Evolutionary conservation across 108 stramenopile species (phyloP), one percentile per base, ranked within the genome.

Genomic region (Craspedostauros australis): DNA sequence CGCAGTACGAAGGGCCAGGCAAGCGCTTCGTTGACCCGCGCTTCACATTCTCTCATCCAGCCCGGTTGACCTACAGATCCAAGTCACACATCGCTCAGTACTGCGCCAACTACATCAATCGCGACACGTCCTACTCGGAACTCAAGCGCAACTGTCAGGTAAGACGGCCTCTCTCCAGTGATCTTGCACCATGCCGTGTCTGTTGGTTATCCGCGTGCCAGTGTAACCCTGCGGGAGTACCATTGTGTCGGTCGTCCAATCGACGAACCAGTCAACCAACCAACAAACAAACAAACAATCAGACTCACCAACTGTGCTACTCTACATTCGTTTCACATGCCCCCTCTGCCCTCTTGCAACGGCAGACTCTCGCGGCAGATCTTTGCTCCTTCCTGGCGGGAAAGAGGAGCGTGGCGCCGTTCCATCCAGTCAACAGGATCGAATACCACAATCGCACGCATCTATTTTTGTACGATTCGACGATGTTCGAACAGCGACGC

Each of bases 331-430:
- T 0, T 12, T 52, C 2, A 64, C 54, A 19, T 64, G 62, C 31
- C n/a, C n/a, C n/a, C n/a, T n/a, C n/a, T n/a, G n/a, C n/a, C n/a
- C n/a, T n/a, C n/a, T n/a, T n/a, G n/a, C n/a, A n/a, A n/a, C n/a
- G n/a, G n/a, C 84, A 86, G 54, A 82, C 80, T 5, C 71, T 86
- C 39, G 72, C 78, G 26, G 84, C 84, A 2, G 84, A 86, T 60
- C 39, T 79, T 12, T 80, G 75, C 50, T 38, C 67, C 45, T 79
- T 86, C 44, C 48, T 86, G 40, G 69, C 64, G 11, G 84, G 84
- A 9, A 79, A 80, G 64, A 75, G 68, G 41, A 64, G 61, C 38
- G 60, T 80, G 9, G 58, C 72, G 3, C 84, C 84, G 5, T 81
- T 69, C 50, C 77, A 79, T 42, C 77, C 79, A 11, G 47, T 86